phyloP scores from a whole-genome alignment of 345 rosid genomes.

The Gossypium arboreum region DNA sequence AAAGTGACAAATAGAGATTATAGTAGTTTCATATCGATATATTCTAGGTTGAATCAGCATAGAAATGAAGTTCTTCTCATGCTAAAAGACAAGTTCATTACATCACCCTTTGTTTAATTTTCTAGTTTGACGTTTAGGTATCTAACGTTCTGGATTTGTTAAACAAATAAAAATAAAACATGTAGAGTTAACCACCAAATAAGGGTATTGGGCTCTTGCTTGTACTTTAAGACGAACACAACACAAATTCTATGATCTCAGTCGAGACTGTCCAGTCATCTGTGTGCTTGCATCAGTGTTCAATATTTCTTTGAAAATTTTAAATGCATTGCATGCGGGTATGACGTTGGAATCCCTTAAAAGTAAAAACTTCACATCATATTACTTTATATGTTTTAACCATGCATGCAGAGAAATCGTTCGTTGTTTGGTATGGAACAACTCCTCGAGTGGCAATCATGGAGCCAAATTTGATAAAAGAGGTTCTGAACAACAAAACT shows the following conservation, averaged over 20 bases:
- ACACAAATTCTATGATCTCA: background rate
- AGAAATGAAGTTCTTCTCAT: background rate
- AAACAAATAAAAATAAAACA: background rate
- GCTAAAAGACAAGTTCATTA: background rate
- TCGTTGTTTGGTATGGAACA: slow-evolving; percentile 26
- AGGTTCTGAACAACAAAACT: slow-evolving; percentile 21
- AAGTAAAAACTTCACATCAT: background rate
- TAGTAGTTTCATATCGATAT: background rate
- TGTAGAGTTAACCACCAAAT: background rate
- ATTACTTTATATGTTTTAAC: background rate
- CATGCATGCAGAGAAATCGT: slow-evolving; percentile 26
- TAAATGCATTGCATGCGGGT: background rate
- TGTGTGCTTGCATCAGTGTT: background rate
- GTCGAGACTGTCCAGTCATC: too few relatives aligned
- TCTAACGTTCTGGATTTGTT: background rate
- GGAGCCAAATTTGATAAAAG: slow-evolving; percentile 30
- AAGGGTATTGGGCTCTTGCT: background rate
- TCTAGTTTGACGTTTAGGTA: background rate
- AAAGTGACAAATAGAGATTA: background rate
- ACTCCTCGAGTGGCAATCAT: slow-evolving; percentile 24
- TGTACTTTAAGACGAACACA: background rate
- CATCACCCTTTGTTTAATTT: background rate
- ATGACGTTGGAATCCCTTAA: background rate
- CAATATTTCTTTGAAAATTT: background rate
- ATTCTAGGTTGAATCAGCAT: background rate